Base-by-base conservation (phyloP, 352 stramenopile species). In the Phytophthora citricola region DNA sequence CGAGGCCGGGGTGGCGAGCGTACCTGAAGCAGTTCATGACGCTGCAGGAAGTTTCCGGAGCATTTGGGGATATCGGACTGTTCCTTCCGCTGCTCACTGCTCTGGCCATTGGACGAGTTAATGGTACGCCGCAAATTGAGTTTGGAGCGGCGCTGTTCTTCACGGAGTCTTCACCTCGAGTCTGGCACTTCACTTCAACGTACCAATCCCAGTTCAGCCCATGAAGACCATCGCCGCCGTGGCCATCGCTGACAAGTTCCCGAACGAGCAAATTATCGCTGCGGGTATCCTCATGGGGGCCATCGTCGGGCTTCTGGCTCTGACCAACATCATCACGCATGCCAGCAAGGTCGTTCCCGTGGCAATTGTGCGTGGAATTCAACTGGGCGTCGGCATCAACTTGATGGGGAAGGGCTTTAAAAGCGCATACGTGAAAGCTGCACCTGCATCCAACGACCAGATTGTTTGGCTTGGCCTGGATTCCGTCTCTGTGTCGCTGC, bases 201-300 rank as follows among this genome's bases (percentile, higher is more conserved):
- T 98, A 31, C 95, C 95, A 43, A 98, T 98, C 75, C 92, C 90
- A n/a, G 89, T 98, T 20, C 95, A 98, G 71, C 95, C 95, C 12
- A 98, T 98, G 95, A 98, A 98, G 76, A 94, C 89, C 14, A 97
- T 98, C 53, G 76, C 92, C 4, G 91, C 93, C 9, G 89, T 97
- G 20, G 95, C 91, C 11, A 89, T 98, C 41, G 76, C 88, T 20
- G 88, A 95, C 40, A 87, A 92, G 48, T 80, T 89, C 43, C 73
- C 85, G 29, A 87, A 91, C 51, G 68, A 69, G 39, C 72, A 92
- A 64, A 95, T 97, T 39, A 81, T 95, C 11, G 87, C 91, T 7
- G 91, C 94, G 1, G 93, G 94, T 1, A 84, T 98, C 46, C 73
- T 94, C 36, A 92, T 92, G 41, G 92, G 90, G 45, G 62, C 69